Evolutionary conservation across 768 basidiomycete genomes (phyloP), one percentile per base, ranked within the genome.

Genomic region (Russula emetica): DNA sequence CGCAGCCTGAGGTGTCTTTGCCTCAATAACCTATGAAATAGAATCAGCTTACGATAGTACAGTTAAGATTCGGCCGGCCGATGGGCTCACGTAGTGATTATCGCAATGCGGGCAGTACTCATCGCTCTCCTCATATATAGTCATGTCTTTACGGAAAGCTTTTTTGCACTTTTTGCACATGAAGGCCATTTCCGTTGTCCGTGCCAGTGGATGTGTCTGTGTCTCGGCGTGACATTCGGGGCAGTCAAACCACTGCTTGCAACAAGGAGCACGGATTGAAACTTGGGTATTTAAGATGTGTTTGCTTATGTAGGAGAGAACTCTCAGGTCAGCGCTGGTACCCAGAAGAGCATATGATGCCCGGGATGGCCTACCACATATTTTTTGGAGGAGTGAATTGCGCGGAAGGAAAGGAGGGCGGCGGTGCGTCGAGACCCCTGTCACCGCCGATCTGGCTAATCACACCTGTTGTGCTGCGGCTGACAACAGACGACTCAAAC

Each of bases 91-190:
- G 74, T 95, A 99, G 72, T 95, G 95, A 73, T 98, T 98, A 76
- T 98, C 97, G 72, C 97, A 98, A 75, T 97, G 90, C 0, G 96
- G 97, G 73, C 97, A 98, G 73, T 87, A 98, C 75, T 99, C 97
- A 73, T 98, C 95, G 71, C 93, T 94, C 74, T 99, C 96, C 70
- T 98, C 96, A 71, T 92, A 98, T 8, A 74, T 76, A 0, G 80
- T 67, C 93, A 98, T 94, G 75, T 98, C 94, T 78, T 99, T 98
- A 67, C 95, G 78, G 72, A 99, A 98, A 5, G 93, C 94, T 77
- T 96, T 97, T 75, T 90, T 92, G 78, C 91, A 92, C 74, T 92
- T 92, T 73, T 93, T 93, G 77, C 90, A 93, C 62, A 83, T 75
- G 71, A 93, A 92, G 6, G 76, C 76, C 90, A 92, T 92, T 77